Evolutionary conservation across 2,329 filamentous ascomycete species (phyloP).

Genomic region (Cytospora piceicola): DNA sequence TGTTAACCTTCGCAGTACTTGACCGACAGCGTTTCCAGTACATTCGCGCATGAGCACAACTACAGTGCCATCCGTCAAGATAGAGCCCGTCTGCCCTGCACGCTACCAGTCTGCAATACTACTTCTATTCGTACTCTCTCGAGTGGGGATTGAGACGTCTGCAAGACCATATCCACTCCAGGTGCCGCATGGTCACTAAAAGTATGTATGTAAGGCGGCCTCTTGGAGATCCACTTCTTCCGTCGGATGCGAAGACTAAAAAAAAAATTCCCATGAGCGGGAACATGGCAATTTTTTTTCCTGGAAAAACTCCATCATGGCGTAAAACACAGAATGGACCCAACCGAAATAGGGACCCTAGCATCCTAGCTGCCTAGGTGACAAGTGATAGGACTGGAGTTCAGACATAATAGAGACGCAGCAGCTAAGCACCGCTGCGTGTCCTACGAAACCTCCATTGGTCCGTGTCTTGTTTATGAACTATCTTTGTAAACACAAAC

Average conservation of each 20-base stretch:
- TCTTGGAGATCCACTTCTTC: constrained; percentile 8
- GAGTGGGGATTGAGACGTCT: neutral
- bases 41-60: neutral
- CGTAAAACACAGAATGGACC: neutral
- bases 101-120: neutral
- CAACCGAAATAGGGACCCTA: constrained; percentile 4
- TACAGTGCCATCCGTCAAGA: neutral
- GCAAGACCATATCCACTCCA: neutral
- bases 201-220: constrained; percentile 10
- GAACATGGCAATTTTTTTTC: constrained; percentile 13
- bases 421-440: neutral
- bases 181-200: neutral
- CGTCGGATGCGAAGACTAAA: constrained; percentile 3
- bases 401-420: neutral
- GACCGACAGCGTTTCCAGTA: neutral
- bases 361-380: neutral
- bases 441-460: neutral
- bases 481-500: neutral
- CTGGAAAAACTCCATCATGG: constrained; percentile 14
- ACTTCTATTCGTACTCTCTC: neutral
- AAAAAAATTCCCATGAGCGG: constrained; percentile 9
- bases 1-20: neutral
- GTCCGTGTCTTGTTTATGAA: neutral
- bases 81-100: neutral
- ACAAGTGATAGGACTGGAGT: constrained; percentile 12